Evolutionary conservation across 306 rosid species (phyloP).

Genomic region (Trifolium repens): DNA sequence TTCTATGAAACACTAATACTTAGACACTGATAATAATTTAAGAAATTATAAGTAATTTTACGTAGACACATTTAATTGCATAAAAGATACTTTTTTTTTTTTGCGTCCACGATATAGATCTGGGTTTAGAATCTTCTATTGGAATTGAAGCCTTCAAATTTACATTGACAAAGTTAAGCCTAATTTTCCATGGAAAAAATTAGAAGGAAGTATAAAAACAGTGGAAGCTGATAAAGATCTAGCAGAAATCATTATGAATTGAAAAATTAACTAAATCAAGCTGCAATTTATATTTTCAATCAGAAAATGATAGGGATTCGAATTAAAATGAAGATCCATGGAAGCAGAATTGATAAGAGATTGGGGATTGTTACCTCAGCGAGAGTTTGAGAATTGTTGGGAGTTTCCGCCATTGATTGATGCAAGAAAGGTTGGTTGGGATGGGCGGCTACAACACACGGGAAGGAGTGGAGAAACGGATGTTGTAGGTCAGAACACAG

Average conservation of each 20-base stretch:
- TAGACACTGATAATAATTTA: neutral
- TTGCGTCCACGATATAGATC: slow-evolving; percentile 29
- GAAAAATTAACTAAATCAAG: slow-evolving; percentile 3
- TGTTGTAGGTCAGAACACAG: slow-evolving; percentile 38
- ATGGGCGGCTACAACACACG: slow-evolving; percentile 36
- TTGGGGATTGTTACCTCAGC: slow-evolving; percentile 61
- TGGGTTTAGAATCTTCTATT: neutral
- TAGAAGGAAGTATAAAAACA: slow-evolving; percentile 2
- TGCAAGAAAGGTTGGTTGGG: slow-evolving; percentile 38
- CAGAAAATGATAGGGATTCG: neutral
- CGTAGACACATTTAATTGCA: too few species aligned
- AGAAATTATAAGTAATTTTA: too few species aligned
- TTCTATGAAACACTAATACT: neutral
- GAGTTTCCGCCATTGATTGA: slow-evolving; percentile 85
- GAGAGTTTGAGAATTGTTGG: slow-evolving; percentile 57
- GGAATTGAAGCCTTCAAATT: neutral
- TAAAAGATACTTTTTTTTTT: neutral
- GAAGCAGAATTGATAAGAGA: neutral
- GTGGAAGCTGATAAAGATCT: slow-evolving; percentile 9
- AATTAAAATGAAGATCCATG: slow-evolving; percentile 28
- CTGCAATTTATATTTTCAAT: neutral
- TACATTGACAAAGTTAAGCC: neutral
- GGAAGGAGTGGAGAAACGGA: neutral
- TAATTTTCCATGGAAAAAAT: slow-evolving; percentile 10
- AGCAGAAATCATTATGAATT: neutral